Conservation (phyloP, 2,329 filamentous ascomycete genomes). For the Hypoxylon sp. region DNA sequence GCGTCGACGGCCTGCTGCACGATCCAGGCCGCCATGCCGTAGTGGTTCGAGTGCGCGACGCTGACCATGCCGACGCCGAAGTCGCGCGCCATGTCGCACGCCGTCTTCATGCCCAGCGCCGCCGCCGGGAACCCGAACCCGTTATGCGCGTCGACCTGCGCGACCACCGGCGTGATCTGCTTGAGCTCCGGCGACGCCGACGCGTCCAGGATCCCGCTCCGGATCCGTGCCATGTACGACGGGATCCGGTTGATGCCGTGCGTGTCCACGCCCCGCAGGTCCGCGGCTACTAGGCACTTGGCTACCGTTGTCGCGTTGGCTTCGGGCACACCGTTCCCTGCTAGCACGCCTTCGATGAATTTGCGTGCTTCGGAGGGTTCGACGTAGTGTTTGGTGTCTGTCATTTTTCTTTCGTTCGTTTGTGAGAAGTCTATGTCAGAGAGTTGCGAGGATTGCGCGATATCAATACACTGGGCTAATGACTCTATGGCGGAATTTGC, state of each 20-base stretch:
- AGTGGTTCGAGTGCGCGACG: slow-evolving; percentile 81
- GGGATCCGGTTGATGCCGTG: slow-evolving; percentile 82
- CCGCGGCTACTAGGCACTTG: slow-evolving; percentile 74
- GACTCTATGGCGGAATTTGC: too few relatives aligned
- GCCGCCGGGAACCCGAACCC: slow-evolving; percentile 80
- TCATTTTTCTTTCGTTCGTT: too few relatives aligned
- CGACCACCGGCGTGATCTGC: slow-evolving; percentile 75
- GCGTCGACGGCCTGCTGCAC: slow-evolving; percentile 80
- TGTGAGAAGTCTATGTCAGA: too few relatives aligned
- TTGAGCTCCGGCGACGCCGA: slow-evolving; percentile 64
- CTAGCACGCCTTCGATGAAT: slow-evolving; percentile 64
- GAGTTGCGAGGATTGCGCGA: too few relatives aligned
- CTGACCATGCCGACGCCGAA: slow-evolving; percentile 80
- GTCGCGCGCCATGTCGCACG: slow-evolving; percentile 69
- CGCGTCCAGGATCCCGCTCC: slow-evolving; percentile 72
- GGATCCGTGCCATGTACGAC: slow-evolving; percentile 78
- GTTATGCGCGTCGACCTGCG: slow-evolving; percentile 73
- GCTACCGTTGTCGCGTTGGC: slow-evolving; percentile 70
- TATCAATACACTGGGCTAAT: too few relatives aligned
- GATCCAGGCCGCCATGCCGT: slow-evolving; percentile 84
- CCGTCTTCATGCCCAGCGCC: slow-evolving; percentile 69
- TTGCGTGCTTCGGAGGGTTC: slow-evolving; percentile 51
- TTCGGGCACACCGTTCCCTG: slow-evolving; percentile 66
- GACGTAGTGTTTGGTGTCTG: slow-evolving; percentile 44
- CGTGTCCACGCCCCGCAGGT: slow-evolving; percentile 81